phyloP scores from a whole-genome alignment of 352 stramenopile species.

The Globisporangium spiculum region DNA sequence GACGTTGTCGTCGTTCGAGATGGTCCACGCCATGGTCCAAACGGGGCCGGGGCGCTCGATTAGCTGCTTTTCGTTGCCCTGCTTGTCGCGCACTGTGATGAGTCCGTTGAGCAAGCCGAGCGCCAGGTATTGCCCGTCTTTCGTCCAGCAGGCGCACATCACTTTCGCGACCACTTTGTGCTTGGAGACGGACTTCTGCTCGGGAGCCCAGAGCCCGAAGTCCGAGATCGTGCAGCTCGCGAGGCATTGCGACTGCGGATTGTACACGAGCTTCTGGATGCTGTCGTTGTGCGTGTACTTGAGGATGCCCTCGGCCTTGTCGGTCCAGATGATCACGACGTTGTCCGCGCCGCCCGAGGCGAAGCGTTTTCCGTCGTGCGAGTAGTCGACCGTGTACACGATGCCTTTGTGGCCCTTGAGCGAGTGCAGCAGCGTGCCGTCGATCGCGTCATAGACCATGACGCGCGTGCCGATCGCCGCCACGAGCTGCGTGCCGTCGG shows the following conservation, averaged over 20 bases:
- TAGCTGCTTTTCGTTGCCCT: conserved; percentile 88
- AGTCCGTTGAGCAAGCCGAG: conserved; percentile 91
- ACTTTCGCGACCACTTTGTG: conserved; percentile 94
- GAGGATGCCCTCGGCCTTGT: conserved; percentile 92
- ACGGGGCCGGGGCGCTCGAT: conserved; percentile 87
- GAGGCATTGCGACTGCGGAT: conserved; percentile 90
- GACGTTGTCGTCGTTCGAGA: conserved; percentile 71
- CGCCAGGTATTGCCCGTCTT: conserved; percentile 90
- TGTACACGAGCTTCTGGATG: conserved; percentile 92
- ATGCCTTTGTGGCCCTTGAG: conserved; percentile 90
- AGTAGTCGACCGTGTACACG: conserved; percentile 92
- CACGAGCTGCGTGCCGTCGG: conserved; percentile 87
- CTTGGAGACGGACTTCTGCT: conserved; percentile 94
- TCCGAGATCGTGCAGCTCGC: conserved; percentile 92
- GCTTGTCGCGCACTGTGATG: conserved; percentile 90
- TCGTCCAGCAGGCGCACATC: conserved; percentile 89
- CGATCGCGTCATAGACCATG: conserved; percentile 89
- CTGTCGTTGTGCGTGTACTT: conserved; percentile 96
- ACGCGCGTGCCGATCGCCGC: conserved; percentile 90
- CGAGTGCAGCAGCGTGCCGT: conserved; percentile 89
- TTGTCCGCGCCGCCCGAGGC: conserved; percentile 92
- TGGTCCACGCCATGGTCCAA: conserved; percentile 87
- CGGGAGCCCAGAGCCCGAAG: conserved; percentile 93
- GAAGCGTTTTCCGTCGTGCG: conserved; percentile 90
- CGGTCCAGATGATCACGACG: conserved; percentile 96